Evolutionary conservation across 177 flowering plant species (phyloP).

Genomic region (Vitis hybrid): DNA sequence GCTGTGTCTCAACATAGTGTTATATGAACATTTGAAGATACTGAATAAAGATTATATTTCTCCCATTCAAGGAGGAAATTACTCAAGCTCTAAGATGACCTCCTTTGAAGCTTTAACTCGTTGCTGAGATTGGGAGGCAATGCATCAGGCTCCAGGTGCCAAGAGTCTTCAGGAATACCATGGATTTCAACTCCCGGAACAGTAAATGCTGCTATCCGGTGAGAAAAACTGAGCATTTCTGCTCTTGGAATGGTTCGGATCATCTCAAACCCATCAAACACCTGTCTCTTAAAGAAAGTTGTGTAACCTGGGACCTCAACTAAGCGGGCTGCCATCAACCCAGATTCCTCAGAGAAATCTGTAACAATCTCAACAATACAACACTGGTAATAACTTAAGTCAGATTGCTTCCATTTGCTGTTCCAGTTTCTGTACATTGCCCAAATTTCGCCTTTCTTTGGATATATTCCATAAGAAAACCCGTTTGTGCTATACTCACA

Average conservation of each 20-base stretch:
- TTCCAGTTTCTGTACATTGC: constrained; percentile 53
- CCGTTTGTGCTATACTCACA: constrained; percentile 17
- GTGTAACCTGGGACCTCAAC: constrained; percentile 36
- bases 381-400: constrained; percentile 16
- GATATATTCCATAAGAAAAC: constrained; percentile 37
- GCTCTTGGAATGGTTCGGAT: constrained; percentile 21
- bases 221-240: constrained; percentile 49
- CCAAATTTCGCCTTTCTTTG: constrained; percentile 57
- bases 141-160: constrained; percentile 61
- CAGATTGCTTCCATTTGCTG: constrained; percentile 33
- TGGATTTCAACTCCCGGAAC: constrained; percentile 37
- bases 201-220: constrained; percentile 36
- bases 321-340: constrained; percentile 29
- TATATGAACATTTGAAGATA: too few relatives aligned
- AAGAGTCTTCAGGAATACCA: constrained; percentile 44
- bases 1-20: too few relatives aligned
- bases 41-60: too few relatives aligned
- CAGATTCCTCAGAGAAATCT: constrained; percentile 30
- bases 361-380: constrained; percentile 39
- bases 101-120: too few relatives aligned
- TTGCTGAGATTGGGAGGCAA: constrained; percentile 25
- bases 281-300: constrained; percentile 41
- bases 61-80: too few relatives aligned
- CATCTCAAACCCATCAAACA: constrained; percentile 35
- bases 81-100: too few relatives aligned